phyloP scores from a whole-genome alignment of 441 rosid genomes.

The Eutrema salsugineum region DNA sequence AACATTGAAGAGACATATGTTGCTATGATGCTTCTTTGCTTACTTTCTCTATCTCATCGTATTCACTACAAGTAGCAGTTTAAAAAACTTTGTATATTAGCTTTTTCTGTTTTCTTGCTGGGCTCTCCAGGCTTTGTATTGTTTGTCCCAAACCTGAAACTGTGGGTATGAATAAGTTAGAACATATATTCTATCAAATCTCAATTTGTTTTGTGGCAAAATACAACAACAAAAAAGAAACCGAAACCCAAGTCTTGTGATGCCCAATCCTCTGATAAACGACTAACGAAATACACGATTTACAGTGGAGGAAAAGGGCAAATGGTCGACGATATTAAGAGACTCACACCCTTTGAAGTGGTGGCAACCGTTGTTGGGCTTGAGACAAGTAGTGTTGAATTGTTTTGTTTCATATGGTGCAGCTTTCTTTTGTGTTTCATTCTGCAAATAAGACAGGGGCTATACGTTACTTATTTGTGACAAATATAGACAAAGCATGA shows the following conservation, averaged over 20 bases:
- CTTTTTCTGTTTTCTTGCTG: not conserved
- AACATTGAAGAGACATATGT: not conserved
- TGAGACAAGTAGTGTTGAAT: too few relatives aligned
- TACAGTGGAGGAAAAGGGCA: too few relatives aligned
- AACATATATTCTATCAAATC: not conserved
- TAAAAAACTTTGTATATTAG: not conserved
- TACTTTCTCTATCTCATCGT: not conserved
- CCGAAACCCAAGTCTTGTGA: not conserved
- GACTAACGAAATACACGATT: too few relatives aligned
- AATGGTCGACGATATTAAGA: too few relatives aligned
- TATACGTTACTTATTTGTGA: too few relatives aligned
- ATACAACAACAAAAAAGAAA: not conserved
- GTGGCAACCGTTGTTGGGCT: too few relatives aligned
- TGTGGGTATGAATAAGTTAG: not conserved
- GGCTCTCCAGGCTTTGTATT: not conserved
- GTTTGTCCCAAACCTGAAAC: not conserved
- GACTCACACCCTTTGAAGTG: too few relatives aligned
- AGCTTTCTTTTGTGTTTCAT: too few relatives aligned
- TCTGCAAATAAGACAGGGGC: too few relatives aligned
- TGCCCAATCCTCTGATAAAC: too few relatives aligned
- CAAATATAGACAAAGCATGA: too few relatives aligned
- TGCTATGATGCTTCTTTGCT: not conserved
- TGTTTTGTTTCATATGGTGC: too few relatives aligned
- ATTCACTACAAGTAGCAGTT: not conserved
- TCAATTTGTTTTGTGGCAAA: not conserved